Percentiles rank a stretch among this genome's conserved stretches.
Conservation (phyloP, 1,284 basidiomycete species). For the Cutaneotrichosporon sp. region DNA sequence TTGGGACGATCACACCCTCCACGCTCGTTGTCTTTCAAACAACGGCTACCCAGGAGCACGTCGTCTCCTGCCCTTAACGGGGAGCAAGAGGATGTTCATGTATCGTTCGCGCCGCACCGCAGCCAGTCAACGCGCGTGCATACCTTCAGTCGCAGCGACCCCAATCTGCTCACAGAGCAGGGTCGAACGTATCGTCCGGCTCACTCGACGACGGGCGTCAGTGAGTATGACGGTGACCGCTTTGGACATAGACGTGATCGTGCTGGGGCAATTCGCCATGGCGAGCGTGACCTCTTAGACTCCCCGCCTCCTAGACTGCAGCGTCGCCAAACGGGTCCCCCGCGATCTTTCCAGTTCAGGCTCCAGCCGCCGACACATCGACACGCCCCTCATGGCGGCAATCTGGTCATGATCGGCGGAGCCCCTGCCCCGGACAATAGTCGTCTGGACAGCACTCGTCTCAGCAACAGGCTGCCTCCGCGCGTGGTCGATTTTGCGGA, state of each 20-base stretch:
- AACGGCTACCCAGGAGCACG: constrained; percentile 6
- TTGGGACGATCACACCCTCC: not conserved
- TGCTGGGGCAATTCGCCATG: not conserved
- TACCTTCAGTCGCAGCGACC: constrained; percentile 1
- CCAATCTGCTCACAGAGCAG: not conserved
- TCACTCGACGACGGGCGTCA: not conserved
- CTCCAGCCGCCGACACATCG: constrained; percentile 1
- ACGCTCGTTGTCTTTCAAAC: not conserved
- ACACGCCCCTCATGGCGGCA: not conserved
- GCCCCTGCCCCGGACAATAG: not conserved
- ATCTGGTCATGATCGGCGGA: constrained; percentile 5
- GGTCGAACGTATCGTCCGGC: not conserved
- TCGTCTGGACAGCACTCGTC: constrained; percentile 5
- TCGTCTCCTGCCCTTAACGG: constrained; percentile 4
- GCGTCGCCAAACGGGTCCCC: constrained; percentile 11
- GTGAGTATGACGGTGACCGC: not conserved
- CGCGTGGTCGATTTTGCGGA: constrained; percentile 14
- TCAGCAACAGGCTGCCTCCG: not conserved
- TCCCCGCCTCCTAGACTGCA: not conserved
- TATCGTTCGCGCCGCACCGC: not conserved
- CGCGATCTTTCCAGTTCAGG: constrained; percentile 15
- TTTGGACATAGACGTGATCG: not conserved
- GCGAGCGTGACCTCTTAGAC: not conserved
- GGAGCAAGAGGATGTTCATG: not conserved
- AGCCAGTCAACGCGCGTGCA: constrained; percentile 2